Conservation (phyloP, 768 basidiomycete species). For the Gloeophyllum trabeum region DNA sequence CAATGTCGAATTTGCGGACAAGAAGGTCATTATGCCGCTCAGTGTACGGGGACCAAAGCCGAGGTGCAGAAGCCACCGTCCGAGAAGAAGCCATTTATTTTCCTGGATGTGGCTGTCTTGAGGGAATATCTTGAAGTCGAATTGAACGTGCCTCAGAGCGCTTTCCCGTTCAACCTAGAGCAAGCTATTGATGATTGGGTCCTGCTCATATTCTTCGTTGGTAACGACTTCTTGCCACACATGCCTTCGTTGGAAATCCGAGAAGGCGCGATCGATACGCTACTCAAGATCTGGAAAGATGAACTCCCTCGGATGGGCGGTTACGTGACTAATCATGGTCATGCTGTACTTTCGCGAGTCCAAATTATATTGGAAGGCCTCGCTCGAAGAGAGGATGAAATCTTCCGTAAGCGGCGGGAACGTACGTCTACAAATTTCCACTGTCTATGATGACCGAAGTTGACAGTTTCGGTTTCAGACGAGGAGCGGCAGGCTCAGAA, state of each 20-base stretch:
- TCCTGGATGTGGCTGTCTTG: conserved; percentile 91
- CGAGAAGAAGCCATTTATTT: conserved; percentile 95
- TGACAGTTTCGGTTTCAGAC: conserved; percentile 36
- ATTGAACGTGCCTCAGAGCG: conserved; percentile 65
- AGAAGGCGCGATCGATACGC: conserved; percentile 96
- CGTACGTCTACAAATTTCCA: conserved; percentile 30
- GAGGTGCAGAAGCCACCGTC: conserved; percentile 54
- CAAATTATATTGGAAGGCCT: conserved; percentile 95
- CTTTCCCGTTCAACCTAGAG: conserved; percentile 89
- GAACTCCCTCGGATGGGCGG: conserved; percentile 95
- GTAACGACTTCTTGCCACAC: conserved; percentile 98
- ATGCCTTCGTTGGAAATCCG: conserved; percentile 97
- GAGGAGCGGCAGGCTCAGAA: conserved; percentile 92
- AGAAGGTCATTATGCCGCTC: conserved; percentile 89
- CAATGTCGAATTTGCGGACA: conserved; percentile 91
- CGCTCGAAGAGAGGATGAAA: conserved; percentile 90
- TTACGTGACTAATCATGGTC: conserved; percentile 89
- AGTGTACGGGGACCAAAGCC: conserved; percentile 78
- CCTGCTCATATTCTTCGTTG: conserved; percentile 98
- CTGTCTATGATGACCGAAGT: neutral
- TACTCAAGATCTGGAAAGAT: conserved; percentile 91
- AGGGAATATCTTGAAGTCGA: conserved; percentile 98
- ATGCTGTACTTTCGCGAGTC: conserved; percentile 72
- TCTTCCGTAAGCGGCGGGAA: conserved; percentile 87
- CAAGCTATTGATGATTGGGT: conserved; percentile 99